Percentiles rank a stretch among this genome's conserved stretches.
Conservation (phyloP, 768 basidiomycete genomes). For the Boletus bicolor region DNA sequence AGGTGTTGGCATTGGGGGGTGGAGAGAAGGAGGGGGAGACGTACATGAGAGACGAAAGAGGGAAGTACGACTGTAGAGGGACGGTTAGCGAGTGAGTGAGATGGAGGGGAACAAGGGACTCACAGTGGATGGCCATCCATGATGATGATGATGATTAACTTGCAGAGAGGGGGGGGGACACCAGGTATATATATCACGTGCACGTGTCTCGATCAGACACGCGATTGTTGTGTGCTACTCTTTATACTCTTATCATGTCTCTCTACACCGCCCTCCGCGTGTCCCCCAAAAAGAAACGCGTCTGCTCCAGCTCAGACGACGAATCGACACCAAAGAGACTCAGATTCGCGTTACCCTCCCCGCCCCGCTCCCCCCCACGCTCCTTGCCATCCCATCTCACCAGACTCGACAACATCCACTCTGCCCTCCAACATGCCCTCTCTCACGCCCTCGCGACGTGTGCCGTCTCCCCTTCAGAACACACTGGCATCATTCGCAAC, state of each 20-base stretch:
- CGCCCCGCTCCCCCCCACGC: constrained; percentile 44
- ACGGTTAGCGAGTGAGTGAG: neutral
- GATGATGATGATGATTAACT: neutral
- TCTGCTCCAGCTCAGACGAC: constrained; percentile 47
- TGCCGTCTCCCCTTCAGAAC: constrained; percentile 71
- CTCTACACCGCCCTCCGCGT: constrained; percentile 45
- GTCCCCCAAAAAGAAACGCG: constrained; percentile 70
- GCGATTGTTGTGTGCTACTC: neutral
- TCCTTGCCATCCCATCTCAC: constrained; percentile 56
- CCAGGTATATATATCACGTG: constrained; percentile 25
- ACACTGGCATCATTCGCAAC: constrained; percentile 72
- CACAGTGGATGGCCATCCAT: constrained; percentile 23
- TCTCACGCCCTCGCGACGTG: constrained; percentile 84
- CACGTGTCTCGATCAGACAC: constrained; percentile 28
- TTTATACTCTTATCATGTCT: constrained; percentile 1
- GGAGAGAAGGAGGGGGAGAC: neutral
- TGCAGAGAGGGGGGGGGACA: too few relatives aligned
- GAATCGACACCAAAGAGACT: constrained; percentile 66
- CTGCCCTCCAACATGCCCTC: constrained; percentile 74
- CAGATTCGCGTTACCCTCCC: constrained; percentile 44
- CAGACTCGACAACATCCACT: constrained; percentile 62
- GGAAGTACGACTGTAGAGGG: neutral
- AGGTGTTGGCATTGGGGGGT: neutral
- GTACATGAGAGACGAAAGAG: constrained; percentile 10
- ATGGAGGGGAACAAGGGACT: neutral